Evolutionary conservation across 2,329 filamentous ascomycete species (phyloP), one percentile per base, ranked within the genome.

Genomic region (Botrytis paeoniae): DNA sequence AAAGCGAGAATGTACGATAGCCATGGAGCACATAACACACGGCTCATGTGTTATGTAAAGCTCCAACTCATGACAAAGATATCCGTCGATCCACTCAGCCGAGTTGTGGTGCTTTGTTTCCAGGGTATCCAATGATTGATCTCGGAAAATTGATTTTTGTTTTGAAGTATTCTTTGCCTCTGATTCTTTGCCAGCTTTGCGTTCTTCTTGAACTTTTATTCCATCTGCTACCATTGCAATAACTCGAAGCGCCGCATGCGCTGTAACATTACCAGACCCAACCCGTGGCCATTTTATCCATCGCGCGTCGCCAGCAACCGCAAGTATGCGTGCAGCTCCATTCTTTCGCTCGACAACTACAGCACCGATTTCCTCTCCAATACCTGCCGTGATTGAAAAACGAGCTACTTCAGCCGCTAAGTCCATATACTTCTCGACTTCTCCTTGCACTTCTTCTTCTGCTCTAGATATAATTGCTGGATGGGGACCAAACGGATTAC

Each of bases 21-120:
- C 96, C 96, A 98, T 98, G 51, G 93, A 94, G 83, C 96, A 99
- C 89, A 97, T 97, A 74, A 97, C 89, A 81, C 96, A 99, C 8
- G 96, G 96, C 83, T 99, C 96, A 80, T 98, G 95, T 3, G 95
- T 97, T 74, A 97, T 86, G 83, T 98, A 98, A 73, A 99, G 88
- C 82, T 98, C 95, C 43, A 99, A 87, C 71, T 94, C 93, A 77
- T 97, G 94, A 83, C 95, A 98, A 32, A 99, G 89, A 81, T 99
- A 99, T 70, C 95, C 95, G 77, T 94, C 93, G 45, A 64, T 45
- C 89, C 87, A 76, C 86, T 88, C 59, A 87, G 88, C 79, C 91
- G 92, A 78, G 91, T 89, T 78, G 88, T 84, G 66, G 86, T 84
- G 79, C 14, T 74, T 51, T 75, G 85, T 82, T 80, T 96, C 92